Base-by-base conservation (phyloP, 345 rosid genomes). In the Adansonia digitata region DNA sequence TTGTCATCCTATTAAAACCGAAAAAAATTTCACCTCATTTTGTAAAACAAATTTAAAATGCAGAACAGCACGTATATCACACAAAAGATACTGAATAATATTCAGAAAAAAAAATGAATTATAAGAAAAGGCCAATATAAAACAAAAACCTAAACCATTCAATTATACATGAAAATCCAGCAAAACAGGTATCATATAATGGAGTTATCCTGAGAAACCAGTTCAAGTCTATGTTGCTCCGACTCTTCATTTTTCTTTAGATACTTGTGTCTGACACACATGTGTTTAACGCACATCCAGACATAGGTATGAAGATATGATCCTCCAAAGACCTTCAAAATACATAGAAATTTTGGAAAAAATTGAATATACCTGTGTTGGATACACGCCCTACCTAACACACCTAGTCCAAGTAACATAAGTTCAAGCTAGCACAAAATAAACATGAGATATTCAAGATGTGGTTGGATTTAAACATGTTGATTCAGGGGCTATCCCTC, bases 1-100 rank as follows among this genome's bases (percentile, higher is more conserved):
- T 84, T 94, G 70, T 94, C 98, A 86, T 94, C 98, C 98, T 94
- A 78, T 80, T 73, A 35, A 46, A 74, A 74, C 53, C 8, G 7
- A 34, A 78, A 49, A 34, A 34, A 6, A 12, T 18, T 42, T 55
- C 63, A 9, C 43, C 69, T 43, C 40, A 42, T 57, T 53, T 39
- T 37, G 71, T n/a, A 7, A 29, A 52, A 72, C 69, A 27, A 70
- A 59, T 43, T 67, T 26, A 75, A 39, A 61, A 75, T 26, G 37
- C 51, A 40, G 67, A 49, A 72, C 12, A 14, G 20, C 20, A 62
- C 66, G 71, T 22, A 75, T 10, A 57, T 42, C 9, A 43, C 37
- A 29, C 29, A 37, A 29, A 42, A 37, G 67, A 24, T 48, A 43
- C n/a, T 8, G 0, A 22, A 29, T 17, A 49, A 14, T 12, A 20